Evolutionary conservation across 2,329 filamentous ascomycete genomes (phyloP), one percentile per base, ranked within the genome.

Genomic region (Anthostomella pinea): DNA sequence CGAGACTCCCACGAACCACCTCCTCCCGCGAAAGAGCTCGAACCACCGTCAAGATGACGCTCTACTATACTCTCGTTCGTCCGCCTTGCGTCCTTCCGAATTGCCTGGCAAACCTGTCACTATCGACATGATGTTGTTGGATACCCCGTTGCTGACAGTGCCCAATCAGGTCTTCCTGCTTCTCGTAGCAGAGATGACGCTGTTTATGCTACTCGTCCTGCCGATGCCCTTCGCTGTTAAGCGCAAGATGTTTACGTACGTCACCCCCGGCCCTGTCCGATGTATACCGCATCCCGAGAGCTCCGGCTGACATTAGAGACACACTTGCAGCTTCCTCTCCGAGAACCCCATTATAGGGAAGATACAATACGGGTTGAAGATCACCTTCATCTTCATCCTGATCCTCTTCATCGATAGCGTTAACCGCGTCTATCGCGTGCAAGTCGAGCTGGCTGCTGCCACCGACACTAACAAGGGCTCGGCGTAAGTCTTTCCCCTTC

Each of bases 321-420:
- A 19, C 24, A 13, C 9, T 17, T 30, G 37, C 45, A 88, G 85
- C 56, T 98, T 98, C 79, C 90, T 98, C 60, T 96, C 90, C 35
- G 87, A 91, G 60, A 94, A 83, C 61, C 85, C 75, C 0, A 44
- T 82, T 34, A 77, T 98, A 41, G 93, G 90, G 25, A 96, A 97
- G 65, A 65, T 97, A 49, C 91, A 97, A 73, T 96, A 98, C 72
- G 91, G 89, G 57, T 77, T 98, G 70, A 97, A 96, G 78, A 98
- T 98, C 39, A 95, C 89, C 2, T 98, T 98, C 63, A 91, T 98
- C 62, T 98, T 98, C 72, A 97, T 98, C 58, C 75, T 97, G 41
- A 95, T 98, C 49, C 83, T 98, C 49, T 98, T 98, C 70, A 79
- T 97, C 57, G 93, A 98, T 70, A 95, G 89, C 61, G 90, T 97